These are phyloP conservation scores for Gossypium armourianum DNA, from an alignment of 441 rosid genomes.

Conservation along the genomic window DNA sequence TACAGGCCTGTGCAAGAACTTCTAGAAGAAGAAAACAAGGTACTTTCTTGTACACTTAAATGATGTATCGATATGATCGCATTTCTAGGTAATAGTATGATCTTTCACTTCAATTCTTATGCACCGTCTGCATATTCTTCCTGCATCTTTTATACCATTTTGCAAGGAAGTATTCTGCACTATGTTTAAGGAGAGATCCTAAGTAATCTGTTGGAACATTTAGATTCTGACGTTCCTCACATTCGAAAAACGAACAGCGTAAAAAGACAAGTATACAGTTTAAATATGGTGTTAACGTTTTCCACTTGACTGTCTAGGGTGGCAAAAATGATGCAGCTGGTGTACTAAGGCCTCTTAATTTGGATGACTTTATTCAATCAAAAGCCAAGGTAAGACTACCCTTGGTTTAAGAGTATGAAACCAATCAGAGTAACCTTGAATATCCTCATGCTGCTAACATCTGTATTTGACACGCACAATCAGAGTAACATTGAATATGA, in stretches of 20 bases:
- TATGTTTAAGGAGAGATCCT: background rate
- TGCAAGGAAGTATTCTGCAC: background rate
- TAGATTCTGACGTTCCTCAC: background rate
- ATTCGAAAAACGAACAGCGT: background rate
- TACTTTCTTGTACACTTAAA: conserved; percentile 18
- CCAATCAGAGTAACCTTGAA: background rate
- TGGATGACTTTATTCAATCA: conserved; percentile 65
- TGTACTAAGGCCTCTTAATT: conserved; percentile 40
- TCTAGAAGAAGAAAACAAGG: conserved; percentile 63
- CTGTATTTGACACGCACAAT: background rate
- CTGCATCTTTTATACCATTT: background rate
- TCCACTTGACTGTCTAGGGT: conserved; percentile 25
- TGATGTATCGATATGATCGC: background rate
- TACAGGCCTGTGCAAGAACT: conserved; percentile 88
- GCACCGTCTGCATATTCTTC: background rate
- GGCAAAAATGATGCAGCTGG: conserved; percentile 27
- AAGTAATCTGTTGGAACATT: background rate
- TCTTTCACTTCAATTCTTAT: background rate
- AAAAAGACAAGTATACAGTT: background rate
- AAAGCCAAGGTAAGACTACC: conserved; percentile 54
- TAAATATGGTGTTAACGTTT: background rate
- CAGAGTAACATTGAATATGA: background rate
- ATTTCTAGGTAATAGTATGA: background rate
- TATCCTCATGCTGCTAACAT: background rate
- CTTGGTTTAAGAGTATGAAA: background rate